Evolutionary conservation across 768 basidiomycete genomes (phyloP).

Genomic region (Boletus barrowsii): DNA sequence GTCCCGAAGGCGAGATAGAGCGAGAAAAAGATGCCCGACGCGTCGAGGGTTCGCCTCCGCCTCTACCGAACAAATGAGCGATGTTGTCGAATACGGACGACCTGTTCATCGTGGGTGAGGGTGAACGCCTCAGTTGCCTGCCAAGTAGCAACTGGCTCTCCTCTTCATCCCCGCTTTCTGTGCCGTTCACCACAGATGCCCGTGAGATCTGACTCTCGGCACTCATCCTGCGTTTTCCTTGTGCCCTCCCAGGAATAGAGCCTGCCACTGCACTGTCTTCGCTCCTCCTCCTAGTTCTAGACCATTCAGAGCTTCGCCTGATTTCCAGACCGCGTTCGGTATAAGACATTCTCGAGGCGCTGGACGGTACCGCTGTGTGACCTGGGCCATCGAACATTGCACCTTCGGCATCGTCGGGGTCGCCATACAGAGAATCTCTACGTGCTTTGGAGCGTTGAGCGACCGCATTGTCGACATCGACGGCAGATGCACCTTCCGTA

Average conservation of each 20-base stretch:
- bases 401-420: constrained; percentile 50
- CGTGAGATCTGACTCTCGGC: constrained; percentile 38
- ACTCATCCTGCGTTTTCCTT: constrained; percentile 43
- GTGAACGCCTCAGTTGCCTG: constrained; percentile 31
- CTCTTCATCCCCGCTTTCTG: constrained; percentile 38
- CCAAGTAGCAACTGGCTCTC: constrained; percentile 30
- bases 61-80: constrained; percentile 62
- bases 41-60: constrained; percentile 38
- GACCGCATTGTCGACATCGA: constrained; percentile 68
- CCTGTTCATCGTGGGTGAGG: constrained; percentile 39
- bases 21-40: constrained; percentile 58
- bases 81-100: constrained; percentile 59
- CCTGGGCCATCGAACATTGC: constrained; percentile 75
- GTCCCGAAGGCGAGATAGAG: constrained; percentile 46
- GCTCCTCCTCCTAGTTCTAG: constrained; percentile 49
- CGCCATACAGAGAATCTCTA: constrained; percentile 63
- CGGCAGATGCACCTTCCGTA: constrained; percentile 79
- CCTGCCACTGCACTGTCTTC: constrained; percentile 32
- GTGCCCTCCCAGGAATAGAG: constrained; percentile 30
- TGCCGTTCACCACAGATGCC: constrained; percentile 38
- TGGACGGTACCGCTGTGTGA: constrained; percentile 67
- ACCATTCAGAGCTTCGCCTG: constrained; percentile 55
- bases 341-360: constrained; percentile 76
- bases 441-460: constrained; percentile 49
- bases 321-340: constrained; percentile 39